Conservation (phyloP, 2,329 filamentous ascomycete genomes). For the Geoglossum cookeanum region DNA sequence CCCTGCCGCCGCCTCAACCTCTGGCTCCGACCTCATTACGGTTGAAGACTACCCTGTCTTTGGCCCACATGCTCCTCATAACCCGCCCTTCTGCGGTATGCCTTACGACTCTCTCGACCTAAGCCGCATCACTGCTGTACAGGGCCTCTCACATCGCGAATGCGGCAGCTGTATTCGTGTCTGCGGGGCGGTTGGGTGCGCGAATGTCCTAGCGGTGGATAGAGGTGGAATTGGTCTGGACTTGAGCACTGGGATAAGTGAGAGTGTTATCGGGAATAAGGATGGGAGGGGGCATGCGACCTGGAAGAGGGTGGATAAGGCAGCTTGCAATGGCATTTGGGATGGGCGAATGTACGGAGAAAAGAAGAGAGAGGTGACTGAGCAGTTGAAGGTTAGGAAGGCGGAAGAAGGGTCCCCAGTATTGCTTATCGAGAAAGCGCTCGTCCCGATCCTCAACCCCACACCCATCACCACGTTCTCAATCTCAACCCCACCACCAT, state of each 20-base stretch:
- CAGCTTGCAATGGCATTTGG: not conserved
- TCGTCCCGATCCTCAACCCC: no score
- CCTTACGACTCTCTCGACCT: not conserved
- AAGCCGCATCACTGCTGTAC: not conserved
- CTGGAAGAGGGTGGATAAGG: not conserved
- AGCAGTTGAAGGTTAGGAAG: not conserved
- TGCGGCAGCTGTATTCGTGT: not conserved
- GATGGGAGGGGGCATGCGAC: not conserved
- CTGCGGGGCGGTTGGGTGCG: not conserved
- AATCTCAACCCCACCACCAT: no score
- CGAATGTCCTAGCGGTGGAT: not conserved
- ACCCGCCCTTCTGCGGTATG: not conserved
- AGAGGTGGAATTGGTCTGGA: not conserved
- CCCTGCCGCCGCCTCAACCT: not conserved
- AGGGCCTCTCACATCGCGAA: not conserved
- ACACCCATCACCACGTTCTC: no score
- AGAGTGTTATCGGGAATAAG: not conserved
- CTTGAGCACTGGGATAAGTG: not conserved
- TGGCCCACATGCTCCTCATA: not conserved
- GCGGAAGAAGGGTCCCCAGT: not conserved
- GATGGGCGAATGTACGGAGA: not conserved
- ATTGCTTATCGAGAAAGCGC: no score
- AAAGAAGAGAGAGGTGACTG: not conserved
- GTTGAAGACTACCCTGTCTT: conserved; percentile 1
- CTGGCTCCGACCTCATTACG: not conserved